A percentile compares a stretch with the other conserved stretches of the same genome.
Evolutionary conservation across 345 rosid species (phyloP).

Genomic region (Raphanus sativus): DNA sequence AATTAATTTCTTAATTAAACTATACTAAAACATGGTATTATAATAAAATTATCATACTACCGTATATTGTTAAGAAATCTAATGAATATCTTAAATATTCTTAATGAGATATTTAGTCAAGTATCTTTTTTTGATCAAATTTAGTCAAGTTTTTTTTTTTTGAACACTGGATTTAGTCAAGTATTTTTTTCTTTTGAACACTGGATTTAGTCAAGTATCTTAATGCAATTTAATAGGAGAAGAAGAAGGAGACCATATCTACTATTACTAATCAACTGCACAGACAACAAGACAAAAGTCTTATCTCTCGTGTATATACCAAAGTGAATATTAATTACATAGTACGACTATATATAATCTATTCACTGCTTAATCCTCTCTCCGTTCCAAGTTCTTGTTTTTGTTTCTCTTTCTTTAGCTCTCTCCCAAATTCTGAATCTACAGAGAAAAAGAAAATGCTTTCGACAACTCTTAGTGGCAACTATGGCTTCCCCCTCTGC

Average conservation of each 20-base stretch:
- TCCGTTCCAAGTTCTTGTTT: conserved; percentile 24
- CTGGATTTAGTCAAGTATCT: neutral
- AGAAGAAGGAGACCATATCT: conserved; percentile 12
- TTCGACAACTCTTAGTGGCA: conserved; percentile 48
- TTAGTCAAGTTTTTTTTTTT: neutral
- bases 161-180: neutral
- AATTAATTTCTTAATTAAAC: neutral
- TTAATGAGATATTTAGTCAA: neutral
- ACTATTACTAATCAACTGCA: conserved; percentile 14
- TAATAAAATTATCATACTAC: neutral
- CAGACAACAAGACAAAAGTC: conserved; percentile 22
- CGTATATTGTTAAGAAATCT: neutral
- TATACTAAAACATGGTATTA: neutral
- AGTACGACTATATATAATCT: conserved; percentile 28
- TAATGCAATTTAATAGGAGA: neutral
- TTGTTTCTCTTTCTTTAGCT: neutral
- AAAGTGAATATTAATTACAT: conserved; percentile 16
- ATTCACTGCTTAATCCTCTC: neutral
- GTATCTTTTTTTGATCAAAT: neutral
- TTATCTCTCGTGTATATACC: neutral
- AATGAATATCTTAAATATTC: neutral
- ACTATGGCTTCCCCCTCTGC: conserved; percentile 57
- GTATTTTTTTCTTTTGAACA: neutral
- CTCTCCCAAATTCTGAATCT: conserved; percentile 5
- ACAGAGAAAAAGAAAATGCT: conserved; percentile 34